Percentiles rank a stretch among this genome's conserved stretches.
phyloP scores from a whole-genome alignment of 441 rosid species.

The Euphorbia celastroides region DNA sequence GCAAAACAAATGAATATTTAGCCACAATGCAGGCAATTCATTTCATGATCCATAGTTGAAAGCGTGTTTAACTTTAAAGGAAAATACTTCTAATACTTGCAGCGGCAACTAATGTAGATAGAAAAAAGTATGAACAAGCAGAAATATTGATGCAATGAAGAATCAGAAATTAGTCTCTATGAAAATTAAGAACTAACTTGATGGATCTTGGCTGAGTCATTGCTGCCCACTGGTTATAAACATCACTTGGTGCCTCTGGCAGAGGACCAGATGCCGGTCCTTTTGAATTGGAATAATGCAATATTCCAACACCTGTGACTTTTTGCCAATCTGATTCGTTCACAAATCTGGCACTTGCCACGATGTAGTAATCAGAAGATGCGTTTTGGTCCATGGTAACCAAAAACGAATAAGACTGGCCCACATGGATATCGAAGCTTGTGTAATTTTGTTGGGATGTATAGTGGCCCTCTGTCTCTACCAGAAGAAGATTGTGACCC shows the following conservation, averaged over 20 bases:
- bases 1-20: no score
- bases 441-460: constrained; percentile 91
- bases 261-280: constrained; percentile 82
- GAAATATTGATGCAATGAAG: no score
- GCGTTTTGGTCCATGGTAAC: constrained; percentile 95
- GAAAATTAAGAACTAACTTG: constrained; percentile 64
- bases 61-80: no score
- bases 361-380: constrained; percentile 88
- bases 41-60: no score
- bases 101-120: no score
- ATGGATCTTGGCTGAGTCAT: constrained; percentile 98
- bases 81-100: no score
- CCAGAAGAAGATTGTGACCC: constrained; percentile 75
- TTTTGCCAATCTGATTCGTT: constrained; percentile 80
- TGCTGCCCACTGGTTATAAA: constrained; percentile 77
- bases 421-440: constrained; percentile 90
- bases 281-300: constrained; percentile 85
- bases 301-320: constrained; percentile 90
- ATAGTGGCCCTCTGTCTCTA: constrained; percentile 79
- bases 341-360: constrained; percentile 87
- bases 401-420: constrained; percentile 84
- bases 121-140: no score
- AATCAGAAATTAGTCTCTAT: no score
- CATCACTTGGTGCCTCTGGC: constrained; percentile 72
- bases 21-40: no score